A percentile compares a stretch with the other conserved stretches of the same genome.
Evolutionary conservation across 495 filamentous ascomycete genomes (phyloP).

Genomic region (Penicillium arizonense): DNA sequence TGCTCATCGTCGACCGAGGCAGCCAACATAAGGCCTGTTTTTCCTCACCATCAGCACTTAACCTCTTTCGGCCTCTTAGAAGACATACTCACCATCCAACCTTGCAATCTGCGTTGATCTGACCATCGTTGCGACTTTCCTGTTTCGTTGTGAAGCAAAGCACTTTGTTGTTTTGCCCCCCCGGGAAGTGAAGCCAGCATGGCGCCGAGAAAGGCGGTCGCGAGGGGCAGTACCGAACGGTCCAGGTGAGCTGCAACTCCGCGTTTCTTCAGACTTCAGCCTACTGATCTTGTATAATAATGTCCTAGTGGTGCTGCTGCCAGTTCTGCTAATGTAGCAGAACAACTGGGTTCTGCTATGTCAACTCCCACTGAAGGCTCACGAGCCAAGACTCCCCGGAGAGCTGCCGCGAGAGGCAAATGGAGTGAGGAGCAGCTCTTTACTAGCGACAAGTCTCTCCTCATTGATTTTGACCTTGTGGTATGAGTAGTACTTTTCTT

Average conservation of each 20-base stretch:
- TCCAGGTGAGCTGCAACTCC: conserved; percentile 14
- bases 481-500: conserved; percentile 34
- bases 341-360: conserved; percentile 15
- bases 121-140: conserved; percentile 63
- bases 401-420: conserved; percentile 30
- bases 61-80: not conserved
- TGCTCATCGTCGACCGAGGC: conserved; percentile 92
- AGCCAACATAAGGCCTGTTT: conserved; percentile 83
- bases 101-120: conserved; percentile 92
- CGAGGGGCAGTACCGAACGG: conserved; percentile 27
- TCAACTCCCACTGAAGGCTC: conserved; percentile 17
- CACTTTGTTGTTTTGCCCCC: conserved; percentile 13
- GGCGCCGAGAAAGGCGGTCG: conserved; percentile 37
- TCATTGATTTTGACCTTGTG: conserved; percentile 55
- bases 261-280: conserved; percentile 2
- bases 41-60: conserved; percentile 24
- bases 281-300: conserved; percentile 11
- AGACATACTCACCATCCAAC: conserved; percentile 70
- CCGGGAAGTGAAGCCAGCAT: conserved; percentile 25
- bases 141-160: not conserved
- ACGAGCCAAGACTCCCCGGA: conserved; percentile 24
- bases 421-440: conserved; percentile 52
- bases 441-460: conserved; percentile 53
- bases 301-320: conserved; percentile 16
- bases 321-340: conserved; percentile 24